These are phyloP conservation scores for Crepidotus variabilis DNA, from an alignment of 768 basidiomycete species.

Conservation along the genomic window DNA sequence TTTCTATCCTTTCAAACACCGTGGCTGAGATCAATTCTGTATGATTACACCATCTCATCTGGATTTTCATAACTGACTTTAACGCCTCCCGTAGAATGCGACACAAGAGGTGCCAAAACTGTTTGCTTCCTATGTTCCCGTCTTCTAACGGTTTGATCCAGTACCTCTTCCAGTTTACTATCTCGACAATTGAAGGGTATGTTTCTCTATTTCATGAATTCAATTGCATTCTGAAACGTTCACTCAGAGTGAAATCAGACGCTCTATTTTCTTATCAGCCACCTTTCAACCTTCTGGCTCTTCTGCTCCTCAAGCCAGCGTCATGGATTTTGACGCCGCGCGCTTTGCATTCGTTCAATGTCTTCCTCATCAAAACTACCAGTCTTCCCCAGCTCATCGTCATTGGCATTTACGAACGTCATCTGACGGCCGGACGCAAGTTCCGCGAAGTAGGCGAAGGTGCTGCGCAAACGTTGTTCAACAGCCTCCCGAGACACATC, in stretches of 20 bases:
- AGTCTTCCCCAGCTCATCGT: conserved; percentile 75
- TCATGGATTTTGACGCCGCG: conserved; percentile 74
- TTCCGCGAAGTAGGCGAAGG: conserved; percentile 50
- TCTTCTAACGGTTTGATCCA: conserved; percentile 37
- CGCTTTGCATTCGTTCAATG: conserved; percentile 78
- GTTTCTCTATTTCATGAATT: conserved; percentile 6
- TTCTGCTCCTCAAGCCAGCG: conserved; percentile 74
- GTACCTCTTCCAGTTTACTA: conserved; percentile 85
- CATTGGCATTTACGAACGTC: conserved; percentile 80
- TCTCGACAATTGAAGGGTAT: conserved; percentile 86
- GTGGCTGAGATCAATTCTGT: conserved; percentile 77
- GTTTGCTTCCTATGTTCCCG: background rate
- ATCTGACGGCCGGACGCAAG: conserved; percentile 46
- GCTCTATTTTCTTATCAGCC: conserved; percentile 91
- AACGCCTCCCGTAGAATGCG: conserved; percentile 38
- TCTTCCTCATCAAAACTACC: conserved; percentile 81
- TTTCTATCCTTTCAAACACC: conserved; percentile 89
- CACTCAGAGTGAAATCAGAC: conserved; percentile 75
- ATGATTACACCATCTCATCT: conserved; percentile 13
- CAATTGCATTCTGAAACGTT: background rate
- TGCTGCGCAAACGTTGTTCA: conserved; percentile 54
- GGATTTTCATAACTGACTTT: conserved; percentile 1
- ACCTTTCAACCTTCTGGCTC: conserved; percentile 83
- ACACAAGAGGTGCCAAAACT: conserved; percentile 38
- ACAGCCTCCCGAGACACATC: conserved; percentile 64